Evolutionary conservation across 352 stramenopile species (phyloP).

Genomic region (Phytopythium mirpurense): DNA sequence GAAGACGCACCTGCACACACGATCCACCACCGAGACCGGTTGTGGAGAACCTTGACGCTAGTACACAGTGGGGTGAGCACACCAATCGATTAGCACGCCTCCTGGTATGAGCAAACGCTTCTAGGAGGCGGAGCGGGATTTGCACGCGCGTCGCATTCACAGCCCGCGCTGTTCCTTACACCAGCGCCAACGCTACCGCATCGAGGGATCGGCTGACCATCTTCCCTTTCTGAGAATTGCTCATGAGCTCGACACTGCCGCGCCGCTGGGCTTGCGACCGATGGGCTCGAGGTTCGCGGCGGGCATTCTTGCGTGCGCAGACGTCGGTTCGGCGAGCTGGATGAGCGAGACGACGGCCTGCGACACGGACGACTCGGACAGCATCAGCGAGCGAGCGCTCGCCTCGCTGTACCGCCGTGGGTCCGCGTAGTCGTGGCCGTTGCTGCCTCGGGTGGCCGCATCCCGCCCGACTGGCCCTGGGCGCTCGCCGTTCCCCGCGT

Average conservation of each 20-base stretch:
- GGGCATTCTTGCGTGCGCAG: not conserved
- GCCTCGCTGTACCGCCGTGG: not conserved
- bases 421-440: not conserved
- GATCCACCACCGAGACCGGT: no score
- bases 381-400: not conserved
- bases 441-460: not conserved
- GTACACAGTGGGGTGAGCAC: no score
- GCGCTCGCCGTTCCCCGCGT: not conserved
- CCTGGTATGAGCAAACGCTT: no score
- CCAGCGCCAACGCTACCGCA: no score
- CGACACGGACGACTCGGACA: not conserved
- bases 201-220: no score
- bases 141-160: no score
- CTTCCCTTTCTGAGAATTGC: no score
- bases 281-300: not conserved
- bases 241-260: not conserved
- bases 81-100: no score
- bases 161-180: no score
- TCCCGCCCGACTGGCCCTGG: not conserved
- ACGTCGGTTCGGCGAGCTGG: constrained; percentile 4
- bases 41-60: no score
- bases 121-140: no score
- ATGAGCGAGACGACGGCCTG: constrained; percentile 2
- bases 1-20: no score
- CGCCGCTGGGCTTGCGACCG: not conserved